phyloP scores from a whole-genome alignment of 805 yeast species.

The Phaffomyces opuntiae region DNA sequence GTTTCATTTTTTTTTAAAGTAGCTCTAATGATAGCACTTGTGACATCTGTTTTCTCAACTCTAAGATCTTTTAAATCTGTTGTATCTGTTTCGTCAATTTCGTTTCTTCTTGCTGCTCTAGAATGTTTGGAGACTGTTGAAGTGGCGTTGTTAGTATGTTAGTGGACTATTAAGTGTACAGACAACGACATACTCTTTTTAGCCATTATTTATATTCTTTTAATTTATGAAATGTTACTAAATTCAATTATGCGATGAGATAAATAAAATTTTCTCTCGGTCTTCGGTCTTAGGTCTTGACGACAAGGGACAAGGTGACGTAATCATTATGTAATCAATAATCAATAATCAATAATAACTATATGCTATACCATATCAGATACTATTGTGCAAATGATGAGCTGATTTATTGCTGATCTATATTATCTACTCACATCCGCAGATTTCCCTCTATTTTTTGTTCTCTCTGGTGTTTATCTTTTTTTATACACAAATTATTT shows the following conservation, averaged over 20 bases:
- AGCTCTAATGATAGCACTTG: constrained; percentile 60
- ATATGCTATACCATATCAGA: no score
- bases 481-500: no score
- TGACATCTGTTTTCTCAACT: constrained; percentile 49
- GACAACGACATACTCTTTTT: constrained; percentile 18
- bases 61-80: constrained; percentile 45
- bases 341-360: no score
- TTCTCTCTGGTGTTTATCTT: no score
- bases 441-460: no score
- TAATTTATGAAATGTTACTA: background rate
- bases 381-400: no score
- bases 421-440: no score
- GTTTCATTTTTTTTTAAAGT: constrained; percentile 60
- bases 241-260: constrained; percentile 4
- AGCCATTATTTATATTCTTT: constrained; percentile 14
- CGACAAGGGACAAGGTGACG: no score
- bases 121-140: constrained; percentile 52
- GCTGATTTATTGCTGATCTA: no score
- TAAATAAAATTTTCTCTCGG: background rate
- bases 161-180: no score
- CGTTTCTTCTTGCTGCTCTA: constrained; percentile 73
- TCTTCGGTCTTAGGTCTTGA: no score
- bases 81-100: constrained; percentile 37
- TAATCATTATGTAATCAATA: no score
- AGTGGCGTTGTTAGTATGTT: background rate